These are phyloP conservation scores for Arthrinium phaeospermum DNA, from an alignment of 2,329 filamentous ascomycete genomes.

Conservation along the genomic window DNA sequence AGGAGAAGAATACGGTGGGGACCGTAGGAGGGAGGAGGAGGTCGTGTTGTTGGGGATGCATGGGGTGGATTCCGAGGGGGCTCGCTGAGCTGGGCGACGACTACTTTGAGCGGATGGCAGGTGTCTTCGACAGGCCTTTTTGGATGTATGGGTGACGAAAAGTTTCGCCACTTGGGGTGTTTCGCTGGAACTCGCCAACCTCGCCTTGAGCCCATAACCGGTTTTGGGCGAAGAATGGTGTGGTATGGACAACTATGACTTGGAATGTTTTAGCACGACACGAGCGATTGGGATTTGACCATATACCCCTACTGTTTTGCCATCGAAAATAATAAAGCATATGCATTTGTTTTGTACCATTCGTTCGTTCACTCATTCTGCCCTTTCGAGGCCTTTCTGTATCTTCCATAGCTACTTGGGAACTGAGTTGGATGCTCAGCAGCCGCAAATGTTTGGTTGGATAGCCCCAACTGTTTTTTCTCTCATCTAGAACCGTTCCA, in stretches of 20 bases:
- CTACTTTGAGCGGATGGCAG: background rate
- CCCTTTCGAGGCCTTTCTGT: background rate
- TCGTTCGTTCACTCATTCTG: background rate
- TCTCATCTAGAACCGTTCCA: background rate
- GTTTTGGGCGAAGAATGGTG: background rate
- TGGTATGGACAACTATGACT: background rate
- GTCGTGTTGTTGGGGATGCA: background rate
- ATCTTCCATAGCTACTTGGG: background rate
- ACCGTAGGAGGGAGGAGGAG: background rate
- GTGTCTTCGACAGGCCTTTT: too few species aligned
- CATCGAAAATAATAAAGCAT: background rate
- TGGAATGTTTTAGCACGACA: background rate
- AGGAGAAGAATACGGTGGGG: background rate
- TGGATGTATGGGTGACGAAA: too few species aligned
- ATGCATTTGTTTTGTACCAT: background rate
- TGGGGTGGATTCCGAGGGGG: background rate
- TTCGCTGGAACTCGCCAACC: background rate
- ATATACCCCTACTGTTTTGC: background rate
- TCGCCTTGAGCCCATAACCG: background rate
- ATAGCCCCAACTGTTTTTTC: background rate
- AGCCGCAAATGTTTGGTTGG: background rate
- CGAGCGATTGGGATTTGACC: background rate
- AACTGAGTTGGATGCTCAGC: background rate
- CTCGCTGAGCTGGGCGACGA: background rate
- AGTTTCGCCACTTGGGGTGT: background rate